A percentile compares a stretch with the other conserved stretches of the same genome.
phyloP scores from a whole-genome alignment of 1,284 basidiomycete species.

The Trichosporon asahii region DNA sequence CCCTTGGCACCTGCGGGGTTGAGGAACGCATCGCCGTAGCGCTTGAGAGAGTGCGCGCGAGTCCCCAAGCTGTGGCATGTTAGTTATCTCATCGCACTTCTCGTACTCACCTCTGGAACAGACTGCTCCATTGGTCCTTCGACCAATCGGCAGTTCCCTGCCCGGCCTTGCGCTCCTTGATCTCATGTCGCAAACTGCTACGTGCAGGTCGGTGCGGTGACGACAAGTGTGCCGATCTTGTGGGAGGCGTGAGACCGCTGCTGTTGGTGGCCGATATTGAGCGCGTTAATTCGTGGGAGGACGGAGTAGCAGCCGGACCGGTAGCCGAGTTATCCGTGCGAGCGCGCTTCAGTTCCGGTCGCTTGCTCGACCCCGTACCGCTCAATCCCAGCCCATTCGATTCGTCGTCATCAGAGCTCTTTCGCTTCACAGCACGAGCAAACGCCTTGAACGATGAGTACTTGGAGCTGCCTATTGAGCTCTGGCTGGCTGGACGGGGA shows the following conservation, averaged over 20 bases:
- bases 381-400: conserved; percentile 31
- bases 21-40: conserved; percentile 44
- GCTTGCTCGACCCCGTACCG: neutral
- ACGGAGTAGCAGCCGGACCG: neutral
- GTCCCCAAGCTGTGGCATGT: conserved; percentile 22
- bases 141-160: conserved; percentile 23
- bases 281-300: conserved; percentile 14
- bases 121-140: conserved; percentile 21
- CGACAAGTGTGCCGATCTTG: neutral
- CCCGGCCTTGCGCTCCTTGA: conserved; percentile 15
- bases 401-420: conserved; percentile 11
- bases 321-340: conserved; percentile 15
- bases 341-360: conserved; percentile 22
- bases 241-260: conserved; percentile 15
- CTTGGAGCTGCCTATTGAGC: neutral
- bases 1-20: conserved; percentile 28
- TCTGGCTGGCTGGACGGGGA: neutral
- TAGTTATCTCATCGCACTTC: neutral
- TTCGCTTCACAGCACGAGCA: conserved; percentile 22
- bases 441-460: conserved; percentile 23
- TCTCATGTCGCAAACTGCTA: conserved; percentile 25
- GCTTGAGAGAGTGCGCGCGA: conserved; percentile 39
- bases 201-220: conserved; percentile 18
- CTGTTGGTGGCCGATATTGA: conserved; percentile 1
- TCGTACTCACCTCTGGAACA: conserved; percentile 11